Evolutionary conservation across 148 eudicot species (phyloP), one percentile per base, ranked within the genome.

Genomic region (Nepenthes mirabilis): DNA sequence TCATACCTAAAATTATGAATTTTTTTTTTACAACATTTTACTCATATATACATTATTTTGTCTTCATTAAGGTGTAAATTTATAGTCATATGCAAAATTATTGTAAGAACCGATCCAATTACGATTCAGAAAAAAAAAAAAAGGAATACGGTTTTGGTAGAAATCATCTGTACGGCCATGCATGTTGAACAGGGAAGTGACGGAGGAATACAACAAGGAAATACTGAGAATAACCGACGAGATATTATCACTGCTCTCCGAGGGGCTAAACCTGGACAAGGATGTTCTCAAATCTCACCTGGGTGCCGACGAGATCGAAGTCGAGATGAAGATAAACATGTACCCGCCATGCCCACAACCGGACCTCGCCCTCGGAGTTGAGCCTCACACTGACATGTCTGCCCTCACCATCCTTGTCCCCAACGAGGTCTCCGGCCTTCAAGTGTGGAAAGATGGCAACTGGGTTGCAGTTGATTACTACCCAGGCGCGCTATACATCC

Each of bases 241-340:
- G 51, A 59, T 79, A 13, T 37, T 79, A 6, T 73, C 65, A 6
- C 43, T 79, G 32, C 58, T 74, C 2, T 74, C 79, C 0, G 74
- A 79, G 52, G 82, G 82, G 4, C 62, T 79, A 1, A 78, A 73
- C 0, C 49, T 79, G 43, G 82, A 68, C 37, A 61, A 35, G 55
- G 60, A 74, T 2, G 56, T 32, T 1, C 37, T 75, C 14, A 74
- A 67, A 60, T 58, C 71, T 36, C 53, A 59, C 23, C 57, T 74
- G 56, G 72, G 79, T 34, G 67, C 58, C 13, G 74, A 71, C 37
- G 76, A 71, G 37, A 55, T 71, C 6, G 77, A 72, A 47, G 37
- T 68, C 35, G 79, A 79, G 66, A 79, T 79, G 82, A 79, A 79
- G 58, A 74, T 79, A 40, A 74, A 79, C 74, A 74, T 79, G 82